phyloP scores from a whole-genome alignment of 2,329 filamentous ascomycete species.

The Calonectria fujianensis region DNA sequence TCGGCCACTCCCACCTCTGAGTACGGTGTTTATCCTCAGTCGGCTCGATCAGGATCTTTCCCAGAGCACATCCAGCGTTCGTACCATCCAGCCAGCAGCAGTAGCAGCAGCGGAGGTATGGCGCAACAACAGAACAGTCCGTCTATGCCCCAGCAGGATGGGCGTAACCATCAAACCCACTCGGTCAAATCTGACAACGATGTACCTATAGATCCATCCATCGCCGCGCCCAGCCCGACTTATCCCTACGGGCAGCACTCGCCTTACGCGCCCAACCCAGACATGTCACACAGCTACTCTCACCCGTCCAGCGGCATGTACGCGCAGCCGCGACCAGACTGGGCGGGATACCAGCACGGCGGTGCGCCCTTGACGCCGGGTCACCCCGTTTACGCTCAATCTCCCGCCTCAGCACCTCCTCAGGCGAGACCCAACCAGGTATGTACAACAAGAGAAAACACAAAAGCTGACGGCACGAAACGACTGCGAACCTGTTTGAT shows the following conservation, averaged over 20 bases:
- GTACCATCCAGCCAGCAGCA: conserved; percentile 86
- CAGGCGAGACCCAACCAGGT: conserved; percentile 77
- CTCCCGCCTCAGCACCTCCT: conserved; percentile 73
- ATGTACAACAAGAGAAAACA: conserved; percentile 58
- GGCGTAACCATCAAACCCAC: conserved; percentile 83
- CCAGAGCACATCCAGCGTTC: conserved; percentile 91
- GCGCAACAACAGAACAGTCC: conserved; percentile 98
- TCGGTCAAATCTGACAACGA: conserved; percentile 95
- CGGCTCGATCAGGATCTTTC: conserved; percentile 88
- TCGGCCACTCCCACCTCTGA: conserved; percentile 91
- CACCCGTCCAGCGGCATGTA: conserved; percentile 79
- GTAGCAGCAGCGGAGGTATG: conserved; percentile 89
- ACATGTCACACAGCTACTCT: conserved; percentile 87
- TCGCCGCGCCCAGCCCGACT: conserved; percentile 93
- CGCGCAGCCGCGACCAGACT: conserved; percentile 83
- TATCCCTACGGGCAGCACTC: conserved; percentile 91
- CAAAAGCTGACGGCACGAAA: background rate
- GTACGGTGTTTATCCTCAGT: conserved; percentile 85
- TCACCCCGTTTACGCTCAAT: conserved; percentile 73
- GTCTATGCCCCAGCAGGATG: conserved; percentile 93
- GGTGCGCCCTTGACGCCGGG: conserved; percentile 69
- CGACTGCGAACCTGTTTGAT: conserved; percentile 1
- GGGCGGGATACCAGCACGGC: conserved; percentile 79
- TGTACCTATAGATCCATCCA: conserved; percentile 99
- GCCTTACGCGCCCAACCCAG: conserved; percentile 88